phyloP scores from a whole-genome alignment of 179 eudicot genomes.

The Beta lomatogona region DNA sequence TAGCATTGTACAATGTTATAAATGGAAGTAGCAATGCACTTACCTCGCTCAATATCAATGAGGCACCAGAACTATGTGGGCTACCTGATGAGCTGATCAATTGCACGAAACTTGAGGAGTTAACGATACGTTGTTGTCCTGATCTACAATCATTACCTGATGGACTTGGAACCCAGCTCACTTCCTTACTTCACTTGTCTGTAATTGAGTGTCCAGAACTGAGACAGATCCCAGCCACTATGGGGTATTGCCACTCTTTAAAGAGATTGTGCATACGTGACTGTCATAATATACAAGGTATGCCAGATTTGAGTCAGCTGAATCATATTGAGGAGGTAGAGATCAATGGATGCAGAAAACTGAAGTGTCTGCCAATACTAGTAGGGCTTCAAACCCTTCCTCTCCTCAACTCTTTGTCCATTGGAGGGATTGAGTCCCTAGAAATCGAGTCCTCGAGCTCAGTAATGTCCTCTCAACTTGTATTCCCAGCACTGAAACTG shows the following conservation, averaged over 20 bases:
- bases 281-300: conserved; percentile 13
- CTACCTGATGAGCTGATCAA: conserved; percentile 22
- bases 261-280: conserved; percentile 21
- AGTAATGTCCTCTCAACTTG: neutral
- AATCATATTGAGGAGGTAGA: conserved; percentile 27
- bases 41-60: conserved; percentile 23
- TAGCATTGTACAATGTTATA: conserved; percentile 22
- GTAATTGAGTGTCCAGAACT: conserved; percentile 15
- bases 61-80: conserved; percentile 8
- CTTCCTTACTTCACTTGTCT: conserved; percentile 13
- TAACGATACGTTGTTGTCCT: conserved; percentile 12
- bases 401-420: conserved; percentile 21
- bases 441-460: neutral
- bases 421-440: conserved; percentile 23
- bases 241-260: conserved; percentile 15
- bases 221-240: conserved; percentile 17
- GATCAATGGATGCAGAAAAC: conserved; percentile 21
- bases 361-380: conserved; percentile 11
- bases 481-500: conserved; percentile 22
- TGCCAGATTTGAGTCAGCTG: conserved; percentile 18
- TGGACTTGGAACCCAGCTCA: conserved; percentile 17
- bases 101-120: conserved; percentile 24
- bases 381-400: conserved; percentile 26
- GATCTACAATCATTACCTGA: conserved; percentile 20
- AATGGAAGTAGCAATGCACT: neutral